Base-by-base conservation (phyloP, 495 filamentous ascomycete species). In the Penicillium argentinense region DNA sequence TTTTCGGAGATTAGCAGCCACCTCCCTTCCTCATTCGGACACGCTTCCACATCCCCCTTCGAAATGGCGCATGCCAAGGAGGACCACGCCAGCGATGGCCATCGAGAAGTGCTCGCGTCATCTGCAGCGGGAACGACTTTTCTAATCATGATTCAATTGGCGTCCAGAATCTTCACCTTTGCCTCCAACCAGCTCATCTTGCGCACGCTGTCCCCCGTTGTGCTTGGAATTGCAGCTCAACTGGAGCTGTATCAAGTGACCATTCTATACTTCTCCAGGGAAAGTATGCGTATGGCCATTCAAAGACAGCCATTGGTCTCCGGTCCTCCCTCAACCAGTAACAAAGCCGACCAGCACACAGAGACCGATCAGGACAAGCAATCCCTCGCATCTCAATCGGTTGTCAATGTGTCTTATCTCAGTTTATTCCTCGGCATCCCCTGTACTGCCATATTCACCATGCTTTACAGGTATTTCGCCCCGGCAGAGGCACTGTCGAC, bases 181-280 rank as follows among this genome's bases (percentile, higher is more conserved):
- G 64, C 80, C 33, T 83, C 91, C 45, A 97, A 97, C 73, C 91
- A 97, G 64, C 42, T 93, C 37, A 81, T 97, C 9, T 74, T 99
- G 4, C 89, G 91, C 27, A 89, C 83, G 57, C 71, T 97, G 16
- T 92, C 90, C 0, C 91, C 93, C 0, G 78, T 85, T 30, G 74
- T 91, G 0, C 76, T 97, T 1, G 93, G 91, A 3, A 75, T 93
- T 21, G 87, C 91, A 1, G 81, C 89, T 3, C 95, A 96, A 62
- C 78, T 97, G 3, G 93, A 99, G 49, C 80, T 97, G 2, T 96
- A 87, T 64, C 88, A 88, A 45, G 84, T 91, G 22, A 85, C 88
- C 2, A 83, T 95, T 9, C 74, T 97, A 2, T 96, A 90, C 63
- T 97, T 97, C 53, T 87, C 93, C 0, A 77, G 93, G 23, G 93